phyloP scores from a whole-genome alignment of 176 grass and related monocot genomes.

The Ensete ventricosum region DNA sequence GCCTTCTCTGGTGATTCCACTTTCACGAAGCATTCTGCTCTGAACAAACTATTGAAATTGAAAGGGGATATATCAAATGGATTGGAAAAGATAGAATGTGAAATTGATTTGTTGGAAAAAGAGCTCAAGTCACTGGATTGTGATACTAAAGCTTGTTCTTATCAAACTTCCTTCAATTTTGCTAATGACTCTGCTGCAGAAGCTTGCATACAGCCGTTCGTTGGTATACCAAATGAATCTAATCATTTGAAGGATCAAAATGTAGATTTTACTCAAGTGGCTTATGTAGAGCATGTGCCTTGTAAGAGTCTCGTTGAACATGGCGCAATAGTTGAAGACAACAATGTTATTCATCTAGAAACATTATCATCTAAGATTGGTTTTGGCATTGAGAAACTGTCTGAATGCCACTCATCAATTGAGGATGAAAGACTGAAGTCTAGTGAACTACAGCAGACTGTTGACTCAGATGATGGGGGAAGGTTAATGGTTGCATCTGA shows the following conservation, averaged over 20 bases:
- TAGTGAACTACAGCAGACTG: neutral
- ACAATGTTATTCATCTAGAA: neutral
- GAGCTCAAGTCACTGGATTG: conserved; percentile 43
- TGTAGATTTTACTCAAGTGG: too few relatives aligned
- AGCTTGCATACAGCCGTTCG: conserved; percentile 21
- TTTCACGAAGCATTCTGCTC: conserved; percentile 30
- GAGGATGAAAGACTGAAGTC: conserved; percentile 4
- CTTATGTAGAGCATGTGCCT: neutral
- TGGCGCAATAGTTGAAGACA: neutral
- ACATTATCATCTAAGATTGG: neutral
- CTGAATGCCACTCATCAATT: neutral
- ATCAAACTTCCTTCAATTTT: conserved; percentile 4
- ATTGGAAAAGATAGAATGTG: conserved; percentile 67
- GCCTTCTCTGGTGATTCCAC: conserved; percentile 53
- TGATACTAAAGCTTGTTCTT: conserved; percentile 14
- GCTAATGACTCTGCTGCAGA: conserved; percentile 15
- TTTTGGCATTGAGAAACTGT: neutral
- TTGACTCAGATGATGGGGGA: neutral
- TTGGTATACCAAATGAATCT: conserved; percentile 31
- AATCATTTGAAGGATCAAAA: conserved; percentile 6
- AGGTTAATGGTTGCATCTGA: neutral
- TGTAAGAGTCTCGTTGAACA: neutral
- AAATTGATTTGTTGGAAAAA: conserved; percentile 84
- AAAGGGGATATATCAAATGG: conserved; percentile 70
- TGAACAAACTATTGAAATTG: conserved; percentile 51